Conservation (phyloP, 306 rosid genomes). For the Sechiopsis laciniata region DNA sequence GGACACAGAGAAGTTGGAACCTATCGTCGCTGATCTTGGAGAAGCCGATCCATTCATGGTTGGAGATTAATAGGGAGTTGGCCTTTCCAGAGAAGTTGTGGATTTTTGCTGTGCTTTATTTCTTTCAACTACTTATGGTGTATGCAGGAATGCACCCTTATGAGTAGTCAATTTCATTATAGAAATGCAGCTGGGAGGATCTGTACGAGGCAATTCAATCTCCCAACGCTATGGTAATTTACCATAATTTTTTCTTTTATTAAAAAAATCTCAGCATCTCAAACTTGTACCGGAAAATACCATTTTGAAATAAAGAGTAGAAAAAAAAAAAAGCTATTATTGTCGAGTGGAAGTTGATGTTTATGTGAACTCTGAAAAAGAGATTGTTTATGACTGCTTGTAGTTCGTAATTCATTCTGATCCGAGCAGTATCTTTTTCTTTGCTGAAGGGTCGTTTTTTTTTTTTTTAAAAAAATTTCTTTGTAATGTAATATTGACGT, state of each 20-base stretch:
- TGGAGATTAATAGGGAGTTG: conserved; percentile 43
- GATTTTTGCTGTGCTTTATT: neutral
- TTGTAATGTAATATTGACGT: no score
- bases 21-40: conserved; percentile 79
- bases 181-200: conserved; percentile 13
- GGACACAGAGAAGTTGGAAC: conserved; percentile 44
- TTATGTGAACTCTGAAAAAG: no score
- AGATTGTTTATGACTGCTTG: no score
- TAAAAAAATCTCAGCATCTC: neutral
- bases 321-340: neutral
- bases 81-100: neutral
- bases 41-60: conserved; percentile 84
- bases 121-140: neutral
- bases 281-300: conserved; percentile 1
- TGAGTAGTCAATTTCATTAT: neutral
- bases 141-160: neutral
- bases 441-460: no score
- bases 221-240: neutral
- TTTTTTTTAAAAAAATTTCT: no score
- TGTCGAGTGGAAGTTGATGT: neutral
- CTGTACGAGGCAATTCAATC: conserved; percentile 6
- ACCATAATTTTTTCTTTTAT: neutral
- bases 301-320: conserved; percentile 10
- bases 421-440: no score
- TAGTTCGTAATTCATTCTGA: no score